Conservation (phyloP, 2,329 filamentous ascomycete genomes). For the Huntiella moniliformis region DNA sequence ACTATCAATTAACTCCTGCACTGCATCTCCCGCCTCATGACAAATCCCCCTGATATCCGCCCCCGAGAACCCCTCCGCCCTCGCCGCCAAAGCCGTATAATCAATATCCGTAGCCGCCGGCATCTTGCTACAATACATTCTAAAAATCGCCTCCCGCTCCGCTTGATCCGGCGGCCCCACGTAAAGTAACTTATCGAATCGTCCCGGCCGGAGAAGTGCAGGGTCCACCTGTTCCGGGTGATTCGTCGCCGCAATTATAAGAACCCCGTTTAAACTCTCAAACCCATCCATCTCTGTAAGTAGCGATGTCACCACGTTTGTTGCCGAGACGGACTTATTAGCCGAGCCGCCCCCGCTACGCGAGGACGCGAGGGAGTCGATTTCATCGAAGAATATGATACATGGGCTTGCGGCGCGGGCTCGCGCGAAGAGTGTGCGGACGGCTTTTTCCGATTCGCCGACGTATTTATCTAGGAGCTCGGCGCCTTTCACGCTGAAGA, state of each 20-base stretch:
- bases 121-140: conserved; percentile 44
- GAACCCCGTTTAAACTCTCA: conserved; percentile 61
- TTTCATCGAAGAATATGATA: conserved; percentile 68
- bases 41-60: conserved; percentile 53
- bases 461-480: conserved; percentile 96
- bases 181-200: conserved; percentile 72
- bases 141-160: conserved; percentile 60
- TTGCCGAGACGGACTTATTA: conserved; percentile 25
- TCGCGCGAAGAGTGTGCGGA: conserved; percentile 71
- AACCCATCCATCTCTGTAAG: conserved; percentile 95
- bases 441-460: conserved; percentile 73
- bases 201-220: conserved; percentile 66
- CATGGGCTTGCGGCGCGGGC: conserved; percentile 71
- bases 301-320: conserved; percentile 77
- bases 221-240: conserved; percentile 71
- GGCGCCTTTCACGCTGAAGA: conserved; percentile 83
- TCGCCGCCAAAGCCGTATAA: conserved; percentile 38
- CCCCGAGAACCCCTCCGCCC: conserved; percentile 64
- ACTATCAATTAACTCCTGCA: conserved; percentile 18
- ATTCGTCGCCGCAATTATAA: conserved; percentile 83
- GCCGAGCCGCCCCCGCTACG: conserved; percentile 31
- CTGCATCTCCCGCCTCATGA: conserved; percentile 25
- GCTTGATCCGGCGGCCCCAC: conserved; percentile 60
- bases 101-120: conserved; percentile 45
- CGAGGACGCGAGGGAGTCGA: conserved; percentile 33